Evolutionary conservation across 306 rosid species (phyloP).

Genomic region (Carpinus viminea): DNA sequence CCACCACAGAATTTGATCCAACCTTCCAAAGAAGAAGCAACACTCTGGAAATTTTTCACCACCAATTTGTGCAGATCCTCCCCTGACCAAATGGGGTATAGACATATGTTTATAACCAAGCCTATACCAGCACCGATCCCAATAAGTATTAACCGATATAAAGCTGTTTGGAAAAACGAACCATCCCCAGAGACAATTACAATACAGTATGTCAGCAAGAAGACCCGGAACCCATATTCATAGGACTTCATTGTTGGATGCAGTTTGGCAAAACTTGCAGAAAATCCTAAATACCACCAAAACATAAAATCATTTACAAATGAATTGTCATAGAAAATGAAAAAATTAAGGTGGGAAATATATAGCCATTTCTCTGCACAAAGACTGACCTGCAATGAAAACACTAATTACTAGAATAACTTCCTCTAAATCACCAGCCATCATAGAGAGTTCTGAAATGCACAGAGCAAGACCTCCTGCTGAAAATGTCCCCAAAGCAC

Average conservation of each 20-base stretch:
- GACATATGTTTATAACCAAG: conserved; percentile 55
- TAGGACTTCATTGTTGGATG: conserved; percentile 70
- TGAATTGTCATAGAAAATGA: neutral
- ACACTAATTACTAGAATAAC: conserved; percentile 47
- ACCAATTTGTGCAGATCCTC: conserved; percentile 85
- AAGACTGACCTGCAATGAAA: conserved; percentile 64
- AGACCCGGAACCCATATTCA: conserved; percentile 77
- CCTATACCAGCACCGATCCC: conserved; percentile 67
- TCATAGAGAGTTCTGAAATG: conserved; percentile 45
- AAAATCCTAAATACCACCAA: conserved; percentile 45
- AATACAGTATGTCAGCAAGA: conserved; percentile 72
- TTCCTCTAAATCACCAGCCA: conserved; percentile 44
- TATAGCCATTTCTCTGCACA: neutral
- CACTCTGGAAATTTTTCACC: conserved; percentile 64
- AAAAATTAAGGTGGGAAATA: neutral
- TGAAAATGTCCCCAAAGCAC: conserved; percentile 73
- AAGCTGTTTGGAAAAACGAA: conserved; percentile 56
- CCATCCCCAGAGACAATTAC: conserved; percentile 61
- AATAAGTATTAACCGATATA: conserved; percentile 61
- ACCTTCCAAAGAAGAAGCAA: conserved; percentile 76
- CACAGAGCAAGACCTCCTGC: conserved; percentile 70
- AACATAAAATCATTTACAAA: neutral
- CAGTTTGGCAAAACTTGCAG: conserved; percentile 51
- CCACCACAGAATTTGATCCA: neutral
- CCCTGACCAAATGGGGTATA: conserved; percentile 80